These are phyloP conservation scores for Nemania diffusa DNA, from an alignment of 2,329 filamentous ascomycete genomes.

Conservation along the genomic window DNA sequence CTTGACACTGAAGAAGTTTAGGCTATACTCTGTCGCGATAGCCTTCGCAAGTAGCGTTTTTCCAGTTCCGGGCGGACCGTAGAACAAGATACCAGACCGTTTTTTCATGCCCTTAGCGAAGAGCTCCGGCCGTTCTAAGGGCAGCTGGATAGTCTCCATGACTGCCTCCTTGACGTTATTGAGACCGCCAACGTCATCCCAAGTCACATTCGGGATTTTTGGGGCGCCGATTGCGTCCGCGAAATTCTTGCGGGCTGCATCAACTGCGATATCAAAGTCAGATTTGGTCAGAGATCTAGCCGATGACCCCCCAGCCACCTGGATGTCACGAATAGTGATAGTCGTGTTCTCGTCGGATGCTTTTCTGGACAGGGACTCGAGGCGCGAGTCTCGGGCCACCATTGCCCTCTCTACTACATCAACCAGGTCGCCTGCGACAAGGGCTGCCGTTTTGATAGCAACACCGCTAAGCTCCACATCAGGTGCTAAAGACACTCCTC, in stretches of 20 bases:
- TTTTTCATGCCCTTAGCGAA: slow-evolving; percentile 99
- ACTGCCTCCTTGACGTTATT: slow-evolving; percentile 97
- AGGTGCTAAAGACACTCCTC: slow-evolving; percentile 79
- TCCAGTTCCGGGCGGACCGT: slow-evolving; percentile 89
- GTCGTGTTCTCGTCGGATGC: slow-evolving; percentile 51
- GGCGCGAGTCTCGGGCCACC: slow-evolving; percentile 77
- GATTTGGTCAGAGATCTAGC: slow-evolving; percentile 80
- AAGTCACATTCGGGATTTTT: slow-evolving; percentile 96
- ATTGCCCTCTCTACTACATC: slow-evolving; percentile 93
- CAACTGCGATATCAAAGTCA: slow-evolving; percentile 93
- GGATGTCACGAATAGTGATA: slow-evolving; percentile 82
- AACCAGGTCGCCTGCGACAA: slow-evolving; percentile 92
- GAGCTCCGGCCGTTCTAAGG: slow-evolving; percentile 88
- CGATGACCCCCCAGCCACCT: slow-evolving; percentile 83
- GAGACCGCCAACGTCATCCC: slow-evolving; percentile 94
- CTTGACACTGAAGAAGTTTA: slow-evolving; percentile 96
- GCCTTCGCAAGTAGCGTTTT: slow-evolving; percentile 94
- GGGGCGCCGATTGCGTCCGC: slow-evolving; percentile 96
- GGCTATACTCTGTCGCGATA: slow-evolving; percentile 90
- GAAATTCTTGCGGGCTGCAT: slow-evolving; percentile 96
- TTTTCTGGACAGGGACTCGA: slow-evolving; percentile 75
- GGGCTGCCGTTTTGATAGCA: slow-evolving; percentile 92
- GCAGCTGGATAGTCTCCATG: slow-evolving; percentile 94
- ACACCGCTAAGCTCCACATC: slow-evolving; percentile 86
- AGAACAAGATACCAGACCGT: slow-evolving; percentile 91